Evolutionary conservation across 345 rosid species (phyloP).

Genomic region (Carallia pectinifolia): DNA sequence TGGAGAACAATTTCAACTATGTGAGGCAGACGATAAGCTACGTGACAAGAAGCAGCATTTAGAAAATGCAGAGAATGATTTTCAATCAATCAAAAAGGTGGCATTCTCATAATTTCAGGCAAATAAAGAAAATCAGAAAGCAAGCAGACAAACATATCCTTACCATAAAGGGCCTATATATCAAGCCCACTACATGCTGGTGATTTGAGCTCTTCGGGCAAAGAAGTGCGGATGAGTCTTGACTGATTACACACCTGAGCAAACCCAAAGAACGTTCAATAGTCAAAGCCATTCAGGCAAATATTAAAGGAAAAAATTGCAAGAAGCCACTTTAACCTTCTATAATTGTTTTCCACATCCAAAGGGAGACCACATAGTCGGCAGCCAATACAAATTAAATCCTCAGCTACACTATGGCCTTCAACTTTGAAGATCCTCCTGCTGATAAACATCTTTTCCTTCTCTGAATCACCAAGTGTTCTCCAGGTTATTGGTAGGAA

Average conservation of each 20-base stretch:
- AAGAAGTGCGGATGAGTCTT: conserved; percentile 29
- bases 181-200: conserved; percentile 41
- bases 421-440: conserved; percentile 30
- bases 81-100: background rate
- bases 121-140: background rate
- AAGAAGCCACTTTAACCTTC: conserved; percentile 1
- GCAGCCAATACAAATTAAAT: conserved; percentile 52
- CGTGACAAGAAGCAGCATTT: background rate
- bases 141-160: conserved; percentile 1
- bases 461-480: conserved; percentile 32
- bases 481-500: conserved; percentile 48
- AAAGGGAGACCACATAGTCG: conserved; percentile 50
- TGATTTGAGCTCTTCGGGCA: conserved; percentile 46
- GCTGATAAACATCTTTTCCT: conserved; percentile 54
- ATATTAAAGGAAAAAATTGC: background rate
- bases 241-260: conserved; percentile 30
- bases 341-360: conserved; percentile 33
- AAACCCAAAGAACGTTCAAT: background rate
- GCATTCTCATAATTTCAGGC: background rate
- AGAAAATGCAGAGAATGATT: background rate
- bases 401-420: conserved; percentile 33
- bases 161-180: conserved; percentile 61
- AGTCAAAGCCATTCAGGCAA: background rate
- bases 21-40: background rate
- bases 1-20: background rate